A percentile compares a stretch with the other conserved stretches of the same genome.
Conservation (phyloP, 345 rosid genomes). For the Salix purpurea region DNA sequence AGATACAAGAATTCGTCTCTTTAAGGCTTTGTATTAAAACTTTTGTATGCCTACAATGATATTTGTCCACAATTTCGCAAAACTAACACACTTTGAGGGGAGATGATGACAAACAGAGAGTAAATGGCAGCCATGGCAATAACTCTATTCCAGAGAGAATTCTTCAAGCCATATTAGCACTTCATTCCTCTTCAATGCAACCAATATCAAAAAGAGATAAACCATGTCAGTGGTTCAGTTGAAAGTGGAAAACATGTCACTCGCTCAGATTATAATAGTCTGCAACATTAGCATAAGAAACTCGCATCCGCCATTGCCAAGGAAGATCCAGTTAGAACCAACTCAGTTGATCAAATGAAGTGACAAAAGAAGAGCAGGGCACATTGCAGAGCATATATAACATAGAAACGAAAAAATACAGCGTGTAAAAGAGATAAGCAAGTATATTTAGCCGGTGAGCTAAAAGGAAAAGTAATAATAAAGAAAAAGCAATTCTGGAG, state of each 20-base stretch:
- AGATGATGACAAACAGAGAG: not conserved
- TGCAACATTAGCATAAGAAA: not conserved
- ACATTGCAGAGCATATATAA: not conserved
- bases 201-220: not conserved
- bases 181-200: slow-evolving; percentile 55
- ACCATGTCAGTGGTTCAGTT: not conserved
- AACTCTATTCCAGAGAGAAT: slow-evolving; percentile 26
- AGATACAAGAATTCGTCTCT: slow-evolving; percentile 15
- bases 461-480: no score
- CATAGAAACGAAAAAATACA: no score
- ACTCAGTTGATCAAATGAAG: not conserved
- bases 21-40: slow-evolving; percentile 1
- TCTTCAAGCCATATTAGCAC: slow-evolving; percentile 72
- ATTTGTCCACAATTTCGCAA: not conserved
- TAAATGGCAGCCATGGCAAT: not conserved
- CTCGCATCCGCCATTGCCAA: not conserved
- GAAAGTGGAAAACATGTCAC: no score
- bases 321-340: not conserved
- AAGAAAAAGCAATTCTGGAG: no score
- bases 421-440: no score
- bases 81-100: not conserved
- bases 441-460: no score
- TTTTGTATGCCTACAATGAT: not conserved
- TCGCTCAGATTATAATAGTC: not conserved
- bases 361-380: not conserved